Evolutionary conservation across 1,284 basidiomycete species (phyloP).

Genomic region (Athelia psychrophila): DNA sequence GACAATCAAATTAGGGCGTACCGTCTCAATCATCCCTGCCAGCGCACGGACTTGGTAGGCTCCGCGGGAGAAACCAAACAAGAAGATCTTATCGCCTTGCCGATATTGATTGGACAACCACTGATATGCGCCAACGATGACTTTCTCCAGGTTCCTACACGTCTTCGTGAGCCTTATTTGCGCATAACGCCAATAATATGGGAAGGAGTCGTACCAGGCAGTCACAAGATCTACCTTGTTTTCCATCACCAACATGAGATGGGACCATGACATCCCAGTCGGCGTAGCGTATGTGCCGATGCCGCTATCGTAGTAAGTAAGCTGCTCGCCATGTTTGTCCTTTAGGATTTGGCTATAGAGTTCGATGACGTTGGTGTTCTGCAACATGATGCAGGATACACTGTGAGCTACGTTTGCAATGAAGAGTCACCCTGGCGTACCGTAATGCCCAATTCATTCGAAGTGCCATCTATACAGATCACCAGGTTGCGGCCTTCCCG

Average conservation of each 20-base stretch:
- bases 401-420: neutral
- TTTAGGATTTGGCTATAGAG: constrained; percentile 16
- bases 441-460: neutral
- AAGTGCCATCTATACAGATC: neutral
- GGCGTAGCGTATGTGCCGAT: constrained; percentile 30
- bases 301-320: constrained; percentile 34
- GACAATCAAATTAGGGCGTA: constrained; percentile 7
- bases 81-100: constrained; percentile 28
- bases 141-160: constrained; percentile 28
- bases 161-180: neutral
- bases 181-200: no score
- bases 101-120: constrained; percentile 33
- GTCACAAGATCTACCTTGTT: constrained; percentile 21
- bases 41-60: constrained; percentile 36
- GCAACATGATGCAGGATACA: neutral
- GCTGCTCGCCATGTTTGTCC: constrained; percentile 6
- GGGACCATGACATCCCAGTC: constrained; percentile 14
- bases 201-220: constrained; percentile 23
- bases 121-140: constrained; percentile 29
- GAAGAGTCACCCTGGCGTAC: no score
- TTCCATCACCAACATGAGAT: constrained; percentile 12
- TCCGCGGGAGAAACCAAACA: constrained; percentile 38
- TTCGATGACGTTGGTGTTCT: constrained; percentile 20
- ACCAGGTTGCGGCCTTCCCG: neutral
- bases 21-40: constrained; percentile 33